Conservation (phyloP, 2,329 filamentous ascomycete species). For the Aspergillus sclerotialis region DNA sequence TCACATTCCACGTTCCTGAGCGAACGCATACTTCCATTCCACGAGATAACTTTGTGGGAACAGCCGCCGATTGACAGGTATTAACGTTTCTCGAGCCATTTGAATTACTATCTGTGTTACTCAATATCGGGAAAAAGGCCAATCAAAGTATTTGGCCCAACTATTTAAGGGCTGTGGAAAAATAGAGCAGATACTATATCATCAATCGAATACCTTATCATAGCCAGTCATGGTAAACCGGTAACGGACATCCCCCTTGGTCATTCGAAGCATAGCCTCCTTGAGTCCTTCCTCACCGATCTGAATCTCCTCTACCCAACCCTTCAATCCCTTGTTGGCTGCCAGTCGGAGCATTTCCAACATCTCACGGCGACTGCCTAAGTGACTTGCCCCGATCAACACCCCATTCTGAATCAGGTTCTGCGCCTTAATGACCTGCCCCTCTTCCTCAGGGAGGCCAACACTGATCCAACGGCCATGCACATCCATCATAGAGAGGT, state of each 20-base stretch:
- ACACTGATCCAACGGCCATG: conserved; percentile 75
- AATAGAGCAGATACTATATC: neutral
- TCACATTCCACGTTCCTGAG: too few relatives aligned
- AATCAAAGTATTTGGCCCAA: too few relatives aligned
- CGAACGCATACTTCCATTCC: too few relatives aligned
- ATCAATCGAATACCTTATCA: conserved; percentile 27
- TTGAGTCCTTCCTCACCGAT: conserved; percentile 65
- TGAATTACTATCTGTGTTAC: too few relatives aligned
- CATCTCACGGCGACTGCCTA: conserved; percentile 64
- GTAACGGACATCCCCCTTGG: conserved; percentile 65
- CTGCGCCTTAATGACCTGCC: conserved; percentile 65
- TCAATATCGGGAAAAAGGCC: too few relatives aligned
- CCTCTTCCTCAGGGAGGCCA: conserved; percentile 69
- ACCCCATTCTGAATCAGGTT: conserved; percentile 67
- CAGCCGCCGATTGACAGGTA: too few relatives aligned
- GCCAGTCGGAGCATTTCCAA: conserved; percentile 66
- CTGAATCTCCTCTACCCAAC: conserved; percentile 64
- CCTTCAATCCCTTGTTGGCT: conserved; percentile 60
- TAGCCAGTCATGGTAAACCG: conserved; percentile 58
- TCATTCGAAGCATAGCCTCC: conserved; percentile 62
- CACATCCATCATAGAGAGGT: conserved; percentile 73
- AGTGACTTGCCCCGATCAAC: conserved; percentile 63
- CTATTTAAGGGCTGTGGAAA: neutral
- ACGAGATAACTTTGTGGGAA: too few relatives aligned
- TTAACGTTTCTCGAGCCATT: too few relatives aligned